These are phyloP conservation scores for Phytophthora cryptogea DNA, from an alignment of 352 stramenopile species.

Conservation along the genomic window DNA sequence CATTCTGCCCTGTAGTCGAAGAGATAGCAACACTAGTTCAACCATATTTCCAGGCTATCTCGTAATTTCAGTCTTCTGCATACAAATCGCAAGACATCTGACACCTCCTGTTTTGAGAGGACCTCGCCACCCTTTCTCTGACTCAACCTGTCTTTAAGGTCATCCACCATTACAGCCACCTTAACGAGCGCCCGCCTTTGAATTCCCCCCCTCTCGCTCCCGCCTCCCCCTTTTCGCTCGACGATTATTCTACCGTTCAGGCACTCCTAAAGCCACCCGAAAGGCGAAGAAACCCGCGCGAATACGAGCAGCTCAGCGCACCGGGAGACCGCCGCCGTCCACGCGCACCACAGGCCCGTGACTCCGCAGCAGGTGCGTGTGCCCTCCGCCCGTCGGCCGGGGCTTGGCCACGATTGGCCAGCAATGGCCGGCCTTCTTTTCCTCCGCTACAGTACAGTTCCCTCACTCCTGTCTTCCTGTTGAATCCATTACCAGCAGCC, in stretches of 20 bases:
- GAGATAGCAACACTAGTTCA: too few relatives aligned
- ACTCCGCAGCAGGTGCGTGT: slow-evolving; percentile 14
- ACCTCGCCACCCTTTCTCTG: too few relatives aligned
- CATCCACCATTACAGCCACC: too few relatives aligned
- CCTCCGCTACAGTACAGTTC: neutral
- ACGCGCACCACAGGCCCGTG: slow-evolving; percentile 3
- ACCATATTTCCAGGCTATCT: too few relatives aligned
- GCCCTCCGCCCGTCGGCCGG: neutral
- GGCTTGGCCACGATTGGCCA: too few relatives aligned
- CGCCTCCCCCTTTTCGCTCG: slow-evolving; percentile 28
- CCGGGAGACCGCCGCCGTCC: slow-evolving; percentile 4
- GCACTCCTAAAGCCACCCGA: slow-evolving; percentile 40
- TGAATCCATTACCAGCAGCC: neutral
- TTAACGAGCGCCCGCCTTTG: slow-evolving; percentile 1
- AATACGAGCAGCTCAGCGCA: slow-evolving; percentile 3
- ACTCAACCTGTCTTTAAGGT: too few relatives aligned
- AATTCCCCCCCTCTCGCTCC: slow-evolving; percentile 40
- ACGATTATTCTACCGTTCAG: slow-evolving; percentile 27
- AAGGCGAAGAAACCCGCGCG: slow-evolving; percentile 18
- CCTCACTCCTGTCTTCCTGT: neutral
- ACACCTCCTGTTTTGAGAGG: too few relatives aligned
- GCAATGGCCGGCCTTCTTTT: neutral
- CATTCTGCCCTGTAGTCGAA: too few relatives aligned
- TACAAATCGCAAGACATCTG: too few relatives aligned
- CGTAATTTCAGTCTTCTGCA: too few relatives aligned